These are phyloP conservation scores for Aspergillus saccharolyticus DNA, from an alignment of 495 filamentous ascomycete genomes.

Conservation along the genomic window DNA sequence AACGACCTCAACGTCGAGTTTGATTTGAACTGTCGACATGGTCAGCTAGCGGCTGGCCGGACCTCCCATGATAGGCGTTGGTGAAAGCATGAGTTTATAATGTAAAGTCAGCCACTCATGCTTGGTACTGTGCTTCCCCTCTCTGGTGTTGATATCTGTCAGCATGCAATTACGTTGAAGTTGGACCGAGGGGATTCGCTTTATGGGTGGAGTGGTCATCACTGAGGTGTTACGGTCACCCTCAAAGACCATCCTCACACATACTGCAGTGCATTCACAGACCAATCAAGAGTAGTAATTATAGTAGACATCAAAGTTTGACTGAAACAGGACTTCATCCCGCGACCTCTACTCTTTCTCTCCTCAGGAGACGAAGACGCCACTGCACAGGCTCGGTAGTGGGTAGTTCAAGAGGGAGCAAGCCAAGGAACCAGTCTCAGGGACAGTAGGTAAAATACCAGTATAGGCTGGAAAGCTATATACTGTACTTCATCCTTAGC, in stretches of 20 bases:
- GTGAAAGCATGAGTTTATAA: no score
- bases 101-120: no score
- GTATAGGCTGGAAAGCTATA: neutral
- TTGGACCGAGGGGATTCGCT: neutral
- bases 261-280: neutral
- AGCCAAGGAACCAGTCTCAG: neutral
- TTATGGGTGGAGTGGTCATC: neutral
- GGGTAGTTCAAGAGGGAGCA: neutral
- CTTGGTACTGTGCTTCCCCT: no score
- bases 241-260: neutral
- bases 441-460: neutral
- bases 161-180: neutral
- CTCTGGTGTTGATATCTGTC: neutral
- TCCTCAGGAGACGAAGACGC: neutral
- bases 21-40: neutral
- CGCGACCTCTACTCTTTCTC: no score
- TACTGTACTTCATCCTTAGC: neutral
- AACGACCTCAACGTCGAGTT: no score
- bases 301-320: no score
- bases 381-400: neutral
- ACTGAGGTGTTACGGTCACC: neutral
- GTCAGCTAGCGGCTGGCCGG: neutral
- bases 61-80: neutral
- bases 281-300: no score
- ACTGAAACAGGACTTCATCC: no score